Evolutionary conservation across 2,329 filamentous ascomycete genomes (phyloP).

Genomic region (Talaromyces verruculosus): DNA sequence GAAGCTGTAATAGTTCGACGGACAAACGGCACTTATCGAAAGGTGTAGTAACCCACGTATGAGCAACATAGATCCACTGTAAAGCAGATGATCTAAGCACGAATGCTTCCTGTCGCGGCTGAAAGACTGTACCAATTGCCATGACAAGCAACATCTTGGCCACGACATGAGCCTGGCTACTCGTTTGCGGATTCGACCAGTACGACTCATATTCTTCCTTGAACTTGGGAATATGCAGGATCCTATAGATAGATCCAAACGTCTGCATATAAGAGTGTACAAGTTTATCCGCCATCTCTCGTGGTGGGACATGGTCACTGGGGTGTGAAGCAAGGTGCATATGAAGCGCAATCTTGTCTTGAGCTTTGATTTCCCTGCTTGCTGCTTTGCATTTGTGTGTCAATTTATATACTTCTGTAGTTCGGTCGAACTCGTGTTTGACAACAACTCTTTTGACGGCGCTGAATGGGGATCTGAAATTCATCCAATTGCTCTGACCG

Average conservation of each 20-base stretch:
- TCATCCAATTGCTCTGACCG: constrained; percentile 55
- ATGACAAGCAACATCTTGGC: constrained; percentile 15
- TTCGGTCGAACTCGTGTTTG: constrained; percentile 1
- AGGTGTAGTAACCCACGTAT: constrained; percentile 56
- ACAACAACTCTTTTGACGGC: constrained; percentile 50
- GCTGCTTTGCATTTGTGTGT: constrained; percentile 16
- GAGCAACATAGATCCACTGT: constrained; percentile 59
- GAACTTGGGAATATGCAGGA: constrained; percentile 56
- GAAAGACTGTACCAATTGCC: constrained; percentile 12
- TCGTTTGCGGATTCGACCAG: constrained; percentile 37
- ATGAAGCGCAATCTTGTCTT: constrained; percentile 10
- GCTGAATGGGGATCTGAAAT: constrained; percentile 48
- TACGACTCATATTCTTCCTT: constrained; percentile 52
- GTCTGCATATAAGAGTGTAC: constrained; percentile 52
- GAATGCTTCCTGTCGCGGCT: constrained; percentile 2
- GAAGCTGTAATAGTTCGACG: constrained; percentile 53
- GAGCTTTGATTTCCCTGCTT: constrained; percentile 11
- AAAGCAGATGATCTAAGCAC: constrained; percentile 43
- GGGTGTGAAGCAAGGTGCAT: constrained; percentile 1
- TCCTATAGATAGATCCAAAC: constrained; percentile 53
- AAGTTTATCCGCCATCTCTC: constrained; percentile 45
- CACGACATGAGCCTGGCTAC: not conserved
- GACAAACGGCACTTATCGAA: constrained; percentile 54
- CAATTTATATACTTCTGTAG: not conserved
- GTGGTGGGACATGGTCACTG: constrained; percentile 38